These are phyloP conservation scores for Herpotrichia juniperi DNA, from an alignment of 2,329 filamentous ascomycete genomes.

Conservation along the genomic window DNA sequence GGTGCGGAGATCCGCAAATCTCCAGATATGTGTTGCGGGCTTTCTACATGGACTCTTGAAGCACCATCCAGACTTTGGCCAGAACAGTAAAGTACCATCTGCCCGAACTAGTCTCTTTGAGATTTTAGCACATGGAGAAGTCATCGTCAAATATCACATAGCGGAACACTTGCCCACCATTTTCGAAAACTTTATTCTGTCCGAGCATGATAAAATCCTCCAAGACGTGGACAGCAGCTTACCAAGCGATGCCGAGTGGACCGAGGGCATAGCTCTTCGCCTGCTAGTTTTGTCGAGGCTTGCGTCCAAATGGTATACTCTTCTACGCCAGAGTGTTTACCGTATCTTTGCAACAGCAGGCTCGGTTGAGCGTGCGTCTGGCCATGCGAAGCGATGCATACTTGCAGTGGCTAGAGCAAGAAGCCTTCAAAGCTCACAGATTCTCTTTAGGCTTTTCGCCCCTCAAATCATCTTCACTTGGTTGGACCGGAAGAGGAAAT, in stretches of 20 bases:
- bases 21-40: slow-evolving; percentile 69
- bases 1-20: slow-evolving; percentile 68
- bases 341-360: slow-evolving; percentile 92
- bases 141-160: slow-evolving; percentile 77
- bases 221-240: slow-evolving; percentile 81
- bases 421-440: slow-evolving; percentile 67
- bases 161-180: slow-evolving; percentile 72
- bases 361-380: slow-evolving; percentile 66
- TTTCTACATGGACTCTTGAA: slow-evolving; percentile 75
- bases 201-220: slow-evolving; percentile 82
- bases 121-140: slow-evolving; percentile 69
- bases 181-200: slow-evolving; percentile 82
- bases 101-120: slow-evolving; percentile 75
- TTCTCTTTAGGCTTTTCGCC: slow-evolving; percentile 83
- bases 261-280: slow-evolving; percentile 85
- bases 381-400: slow-evolving; percentile 77
- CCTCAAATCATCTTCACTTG: slow-evolving; percentile 91
- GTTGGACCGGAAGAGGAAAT: slow-evolving; percentile 68
- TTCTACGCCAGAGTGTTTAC: slow-evolving; percentile 86
- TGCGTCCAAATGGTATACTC: slow-evolving; percentile 82
- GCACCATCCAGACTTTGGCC: slow-evolving; percentile 70
- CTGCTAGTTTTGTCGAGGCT: slow-evolving; percentile 77
- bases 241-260: slow-evolving; percentile 72
- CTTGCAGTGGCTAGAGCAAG: slow-evolving; percentile 69
- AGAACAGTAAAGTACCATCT: slow-evolving; percentile 63